A percentile compares a stretch with the other conserved stretches of the same genome.
phyloP scores from a whole-genome alignment of 257 asterid genomes.

The Solanum stenotomum region DNA sequence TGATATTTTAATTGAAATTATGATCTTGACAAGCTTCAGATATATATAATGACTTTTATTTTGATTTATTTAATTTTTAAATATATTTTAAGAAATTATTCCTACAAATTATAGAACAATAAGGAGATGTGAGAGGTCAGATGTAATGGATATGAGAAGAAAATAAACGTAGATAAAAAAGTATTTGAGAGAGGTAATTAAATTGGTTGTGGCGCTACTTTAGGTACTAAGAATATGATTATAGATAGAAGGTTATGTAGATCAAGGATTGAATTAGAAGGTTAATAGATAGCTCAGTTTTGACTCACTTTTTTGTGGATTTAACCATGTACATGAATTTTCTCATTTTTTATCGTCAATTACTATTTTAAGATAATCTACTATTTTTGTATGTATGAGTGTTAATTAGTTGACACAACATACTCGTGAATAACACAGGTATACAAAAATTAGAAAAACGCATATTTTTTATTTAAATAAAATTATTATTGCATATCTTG shows the following conservation, averaged over 20 bases:
- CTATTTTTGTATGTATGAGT: background rate
- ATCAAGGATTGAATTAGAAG: too few species aligned
- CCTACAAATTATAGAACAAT: background rate
- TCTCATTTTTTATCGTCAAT: background rate
- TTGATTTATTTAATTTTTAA: too few species aligned
- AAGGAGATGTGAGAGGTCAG: background rate
- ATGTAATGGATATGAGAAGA: too few species aligned
- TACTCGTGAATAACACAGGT: background rate
- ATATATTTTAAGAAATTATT: too few species aligned
- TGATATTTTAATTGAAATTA: background rate
- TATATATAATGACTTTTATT: background rate
- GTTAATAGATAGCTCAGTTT: too few species aligned
- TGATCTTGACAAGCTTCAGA: background rate
- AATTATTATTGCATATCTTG: background rate
- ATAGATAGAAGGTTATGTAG: fast-evolving
- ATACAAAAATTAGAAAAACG: background rate
- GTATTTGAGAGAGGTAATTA: too few species aligned
- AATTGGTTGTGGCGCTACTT: fast-evolving
- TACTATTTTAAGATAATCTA: too few species aligned
- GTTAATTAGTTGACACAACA: background rate
- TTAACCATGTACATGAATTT: background rate
- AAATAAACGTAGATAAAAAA: background rate
- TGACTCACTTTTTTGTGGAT: background rate
- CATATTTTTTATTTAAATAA: too few species aligned
- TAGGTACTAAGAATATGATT: too few species aligned